These are phyloP conservation scores for Monotropa hypopitys DNA, from an alignment of 179 eudicot genomes.

Conservation along the genomic window DNA sequence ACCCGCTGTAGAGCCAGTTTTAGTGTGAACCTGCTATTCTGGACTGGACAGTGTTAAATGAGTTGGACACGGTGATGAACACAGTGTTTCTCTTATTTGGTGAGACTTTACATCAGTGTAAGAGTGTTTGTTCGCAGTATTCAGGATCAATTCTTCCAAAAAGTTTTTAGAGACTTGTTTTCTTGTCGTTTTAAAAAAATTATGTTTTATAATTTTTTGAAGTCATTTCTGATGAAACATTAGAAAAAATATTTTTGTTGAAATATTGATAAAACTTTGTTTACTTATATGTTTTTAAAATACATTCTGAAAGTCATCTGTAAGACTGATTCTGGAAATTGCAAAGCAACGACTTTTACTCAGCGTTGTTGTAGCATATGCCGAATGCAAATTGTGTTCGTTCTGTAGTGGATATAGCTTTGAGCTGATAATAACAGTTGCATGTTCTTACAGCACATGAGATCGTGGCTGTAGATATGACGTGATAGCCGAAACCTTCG, in stretches of 20 bases:
- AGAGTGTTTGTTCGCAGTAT: background rate
- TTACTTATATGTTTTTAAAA: background rate
- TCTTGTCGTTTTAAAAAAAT: background rate
- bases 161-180: background rate
- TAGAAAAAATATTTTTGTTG: background rate
- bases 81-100: background rate
- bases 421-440: constrained; percentile 16
- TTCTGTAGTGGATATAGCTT: background rate
- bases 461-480: constrained; percentile 20
- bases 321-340: background rate
- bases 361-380: background rate
- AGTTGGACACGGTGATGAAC: background rate
- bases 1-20: background rate
- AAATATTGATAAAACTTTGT: background rate
- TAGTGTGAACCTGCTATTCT: constrained; percentile 6
- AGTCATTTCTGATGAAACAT: background rate
- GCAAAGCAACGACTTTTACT: background rate
- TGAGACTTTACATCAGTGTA: background rate
- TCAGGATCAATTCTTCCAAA: background rate
- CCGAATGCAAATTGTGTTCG: background rate
- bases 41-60: background rate
- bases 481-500: constrained; percentile 13
- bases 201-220: background rate
- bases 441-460: constrained; percentile 15
- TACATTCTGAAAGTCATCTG: background rate